Base-by-base conservation (phyloP, 225 moss, liverwort and hornwort species). In the Climacium dendroides region DNA sequence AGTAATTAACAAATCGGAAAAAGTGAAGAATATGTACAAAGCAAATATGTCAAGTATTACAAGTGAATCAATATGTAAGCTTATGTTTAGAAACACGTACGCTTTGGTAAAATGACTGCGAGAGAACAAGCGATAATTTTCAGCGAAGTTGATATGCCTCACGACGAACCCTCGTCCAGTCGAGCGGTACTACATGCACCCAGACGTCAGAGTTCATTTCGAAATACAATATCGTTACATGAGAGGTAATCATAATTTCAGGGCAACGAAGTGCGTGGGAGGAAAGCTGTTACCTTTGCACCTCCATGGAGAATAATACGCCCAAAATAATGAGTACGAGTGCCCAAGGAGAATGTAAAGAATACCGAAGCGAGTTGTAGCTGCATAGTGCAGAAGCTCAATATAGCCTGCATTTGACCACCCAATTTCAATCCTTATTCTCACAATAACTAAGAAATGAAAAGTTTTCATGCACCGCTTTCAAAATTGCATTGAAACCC, bases 151-250 rank as follows among this genome's bases (percentile, higher is more conserved):
- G 90, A 99, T 99, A 63, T 99, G 99, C 47, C 92, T 90, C 74
- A 99, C 99, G 25, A 99, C 99, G 82, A 99, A 99, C 50, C 99
- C 99, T 89, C 99, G 91, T 87, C 99, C 99, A 75, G 99, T 99
- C 53, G 97, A 93, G 53, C 91, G 95, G 87, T 99, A 99, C 98
- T 99, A 94, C 87, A 89, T 20, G 55, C 61, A 82, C 65, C 75
- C 83, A 91, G 82, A 84, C 15, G n/a, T 78, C 60, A 86, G 62
- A 73, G 41, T 80, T 71, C 63, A 32, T 69, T 87, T 81, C 59
- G 45, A 34, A 90, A 73, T 53, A 81, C 41, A 76, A 78, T 14
- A 79, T 34, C 52, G 28, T 77, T 78, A 70, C 71, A 77, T 67
- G 28, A 72, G 62, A 84, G 24, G 54, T 59, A 47, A 61, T 78